Conservation (phyloP, 139 green algal genomes). For the Deuterostichococcus epilithicus region DNA sequence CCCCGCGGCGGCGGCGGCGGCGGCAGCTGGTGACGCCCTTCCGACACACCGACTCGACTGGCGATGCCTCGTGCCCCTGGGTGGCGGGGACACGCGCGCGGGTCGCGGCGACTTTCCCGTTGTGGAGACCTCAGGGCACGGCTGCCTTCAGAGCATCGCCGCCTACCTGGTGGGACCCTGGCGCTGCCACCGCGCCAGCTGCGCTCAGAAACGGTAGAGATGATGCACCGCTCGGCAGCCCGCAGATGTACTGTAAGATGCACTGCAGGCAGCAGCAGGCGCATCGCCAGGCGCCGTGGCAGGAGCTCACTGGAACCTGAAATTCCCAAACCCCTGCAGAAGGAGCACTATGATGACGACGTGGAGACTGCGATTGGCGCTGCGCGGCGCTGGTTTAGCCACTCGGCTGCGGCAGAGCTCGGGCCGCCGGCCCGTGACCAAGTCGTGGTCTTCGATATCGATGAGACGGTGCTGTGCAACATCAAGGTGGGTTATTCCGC, state of each 20-base stretch:
- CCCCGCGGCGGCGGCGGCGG: too few species aligned
- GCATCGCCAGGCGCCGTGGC: too few species aligned
- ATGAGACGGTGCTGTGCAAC: slow-evolving; percentile 50
- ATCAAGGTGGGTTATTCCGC: slow-evolving; percentile 2
- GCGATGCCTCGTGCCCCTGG: background rate
- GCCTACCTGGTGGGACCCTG: background rate
- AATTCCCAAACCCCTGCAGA: background rate
- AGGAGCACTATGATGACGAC: slow-evolving; percentile 1
- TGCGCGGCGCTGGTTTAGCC: background rate
- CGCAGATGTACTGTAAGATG: too few species aligned
- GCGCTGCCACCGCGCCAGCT: too few species aligned
- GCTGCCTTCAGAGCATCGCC: background rate
- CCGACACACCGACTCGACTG: too few species aligned
- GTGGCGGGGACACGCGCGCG: background rate
- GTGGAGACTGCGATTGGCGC: background rate
- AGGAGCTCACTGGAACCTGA: too few species aligned
- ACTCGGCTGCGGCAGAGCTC: background rate
- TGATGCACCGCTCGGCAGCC: too few species aligned
- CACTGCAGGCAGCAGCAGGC: too few species aligned
- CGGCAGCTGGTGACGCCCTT: too few species aligned
- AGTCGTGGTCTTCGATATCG: slow-evolving; percentile 50
- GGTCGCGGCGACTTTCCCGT: background rate
- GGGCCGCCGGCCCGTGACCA: background rate
- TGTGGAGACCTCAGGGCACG: background rate
- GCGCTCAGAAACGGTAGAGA: too few species aligned